phyloP scores from a whole-genome alignment of 345 rosid genomes.

The Angophora floribunda region DNA sequence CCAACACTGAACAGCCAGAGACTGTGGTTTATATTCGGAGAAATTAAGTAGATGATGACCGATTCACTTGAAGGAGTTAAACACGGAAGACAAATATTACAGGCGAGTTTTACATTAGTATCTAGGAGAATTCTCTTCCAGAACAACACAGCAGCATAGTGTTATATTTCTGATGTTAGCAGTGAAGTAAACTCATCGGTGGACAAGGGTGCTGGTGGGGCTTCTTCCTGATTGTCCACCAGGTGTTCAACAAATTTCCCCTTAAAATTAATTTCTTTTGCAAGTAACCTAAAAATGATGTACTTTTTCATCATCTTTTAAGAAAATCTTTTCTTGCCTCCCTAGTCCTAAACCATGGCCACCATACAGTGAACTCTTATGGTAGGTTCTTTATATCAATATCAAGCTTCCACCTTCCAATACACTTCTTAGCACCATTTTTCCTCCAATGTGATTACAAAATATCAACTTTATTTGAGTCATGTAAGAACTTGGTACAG shows the following conservation, averaged over 20 bases:
- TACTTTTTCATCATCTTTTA: not conserved
- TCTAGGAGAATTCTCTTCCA: not conserved
- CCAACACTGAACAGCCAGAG: not conserved
- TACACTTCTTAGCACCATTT: not conserved
- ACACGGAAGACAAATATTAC: not conserved
- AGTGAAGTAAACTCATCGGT: not conserved
- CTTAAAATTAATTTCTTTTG: not conserved
- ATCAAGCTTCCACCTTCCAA: not conserved
- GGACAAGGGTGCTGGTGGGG: not conserved
- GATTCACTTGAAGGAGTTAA: not conserved
- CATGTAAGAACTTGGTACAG: not conserved
- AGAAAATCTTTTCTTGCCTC: not conserved
- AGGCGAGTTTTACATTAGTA: not conserved
- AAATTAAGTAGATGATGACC: not conserved
- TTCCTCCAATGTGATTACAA: not conserved
- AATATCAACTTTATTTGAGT: not conserved
- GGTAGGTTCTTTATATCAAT: not conserved
- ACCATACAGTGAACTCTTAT: not conserved
- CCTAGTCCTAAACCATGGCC: not conserved
- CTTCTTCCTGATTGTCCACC: not conserved
- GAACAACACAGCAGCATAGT: not conserved
- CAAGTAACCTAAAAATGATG: not conserved
- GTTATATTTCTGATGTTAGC: not conserved
- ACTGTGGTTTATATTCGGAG: not conserved
- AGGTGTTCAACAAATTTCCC: not conserved